Percentiles rank a stretch among this genome's conserved stretches.
Evolutionary conservation across 2,329 filamentous ascomycete genomes (phyloP).

Genomic region (Fusarium albosuccineum): DNA sequence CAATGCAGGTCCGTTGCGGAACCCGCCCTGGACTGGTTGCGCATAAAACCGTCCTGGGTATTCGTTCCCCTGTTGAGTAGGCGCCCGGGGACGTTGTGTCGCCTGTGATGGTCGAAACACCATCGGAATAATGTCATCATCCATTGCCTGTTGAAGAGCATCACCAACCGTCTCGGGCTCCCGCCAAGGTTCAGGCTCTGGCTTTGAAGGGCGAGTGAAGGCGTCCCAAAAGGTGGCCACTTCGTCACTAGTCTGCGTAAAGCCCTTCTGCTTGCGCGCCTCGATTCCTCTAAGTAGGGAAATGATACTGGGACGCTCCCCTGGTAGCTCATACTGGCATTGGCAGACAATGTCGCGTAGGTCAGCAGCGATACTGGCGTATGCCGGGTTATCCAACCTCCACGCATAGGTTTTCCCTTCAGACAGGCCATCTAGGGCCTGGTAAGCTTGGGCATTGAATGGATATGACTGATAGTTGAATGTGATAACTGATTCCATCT

Average conservation of each 20-base stretch:
- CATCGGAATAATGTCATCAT: neutral
- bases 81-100: neutral
- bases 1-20: too few relatives aligned
- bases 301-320: constrained; percentile 43
- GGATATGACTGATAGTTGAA: constrained; percentile 24
- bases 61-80: neutral
- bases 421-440: neutral
- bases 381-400: constrained; percentile 24
- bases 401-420: constrained; percentile 41
- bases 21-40: neutral
- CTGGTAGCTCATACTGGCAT: constrained; percentile 46
- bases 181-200: neutral
- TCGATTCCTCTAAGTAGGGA: constrained; percentile 36
- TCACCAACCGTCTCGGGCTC: neutral
- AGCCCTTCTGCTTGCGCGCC: constrained; percentile 36
- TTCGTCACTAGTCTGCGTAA: constrained; percentile 30
- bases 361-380: constrained; percentile 33
- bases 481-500: constrained; percentile 49
- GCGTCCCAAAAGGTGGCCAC: constrained; percentile 37
- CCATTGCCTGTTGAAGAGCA: constrained; percentile 9
- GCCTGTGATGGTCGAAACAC: neutral
- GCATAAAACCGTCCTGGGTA: neutral
- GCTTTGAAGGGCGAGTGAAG: constrained; percentile 17
- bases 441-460: constrained; percentile 17
- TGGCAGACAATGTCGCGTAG: constrained; percentile 40